Evolutionary conservation across 2,329 filamentous ascomycete species (phyloP), one percentile per base, ranked within the genome.

Genomic region (Fusarium incarnatum): DNA sequence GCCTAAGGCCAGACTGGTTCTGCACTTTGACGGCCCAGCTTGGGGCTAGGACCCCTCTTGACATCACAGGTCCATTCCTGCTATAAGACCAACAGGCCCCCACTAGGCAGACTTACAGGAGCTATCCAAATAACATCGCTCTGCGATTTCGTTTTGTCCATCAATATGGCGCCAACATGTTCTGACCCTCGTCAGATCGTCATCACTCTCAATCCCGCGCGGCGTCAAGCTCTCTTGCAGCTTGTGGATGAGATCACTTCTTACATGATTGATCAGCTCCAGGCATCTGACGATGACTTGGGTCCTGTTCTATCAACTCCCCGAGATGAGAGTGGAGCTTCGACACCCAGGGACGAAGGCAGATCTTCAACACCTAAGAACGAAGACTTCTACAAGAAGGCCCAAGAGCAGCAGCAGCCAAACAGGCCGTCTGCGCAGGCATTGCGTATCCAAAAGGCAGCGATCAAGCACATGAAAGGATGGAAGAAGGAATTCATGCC

Each of bases 401-500:
- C 61, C 12, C 65, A 68, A 41, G 66, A 75, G 57, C 60, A 42
- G 27, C 8, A 64, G 32, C 65, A 73, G 55, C 59, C 30, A 22
- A 66, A 59, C 32, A 58, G 60, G 46, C 56, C 72, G 22, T 73
- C 76, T 18, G 67, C 72, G 11, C 65, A 79, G 53, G 76, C 78
- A 2, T 58, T 76, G 15, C 68, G 73, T 8, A 77, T 87, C 16
- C 81, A 85, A 23, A 78, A 75, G 27, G 87, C 88, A 8, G 88
- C 92, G 2, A 78, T 96, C 15, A 82, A 85, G 45, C 88, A 92
- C 74, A 93, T 94, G 74, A 89, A 94, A 67, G 87, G 89, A n/a
- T 97, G 94, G 94, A 85, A 89, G 62, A 86, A 88, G 27, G 86
- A 88, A 32, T 89, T 95, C 3, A 83, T 94, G n/a, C 81, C 85